These are phyloP conservation scores for Lentinula edodes DNA, from an alignment of 768 basidiomycete species.

Conservation along the genomic window DNA sequence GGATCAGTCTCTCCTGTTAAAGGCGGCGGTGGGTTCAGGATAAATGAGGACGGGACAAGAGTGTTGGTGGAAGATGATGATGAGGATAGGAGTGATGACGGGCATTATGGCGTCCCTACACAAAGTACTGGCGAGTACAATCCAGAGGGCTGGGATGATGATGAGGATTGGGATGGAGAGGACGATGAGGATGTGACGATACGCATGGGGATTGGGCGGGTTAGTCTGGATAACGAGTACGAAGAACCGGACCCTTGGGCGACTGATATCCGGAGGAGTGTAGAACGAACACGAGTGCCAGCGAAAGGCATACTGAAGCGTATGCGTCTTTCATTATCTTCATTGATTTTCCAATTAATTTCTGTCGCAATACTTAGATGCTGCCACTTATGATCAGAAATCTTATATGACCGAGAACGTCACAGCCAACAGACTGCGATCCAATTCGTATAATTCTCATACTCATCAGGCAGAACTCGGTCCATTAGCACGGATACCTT, in stretches of 20 bases:
- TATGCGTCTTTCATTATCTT: constrained; percentile 28
- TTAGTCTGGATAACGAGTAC: constrained; percentile 44
- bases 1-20: constrained; percentile 41
- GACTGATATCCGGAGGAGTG: constrained; percentile 61
- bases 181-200: constrained; percentile 73
- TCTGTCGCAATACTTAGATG: constrained; percentile 37
- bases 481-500: constrained; percentile 76
- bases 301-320: constrained; percentile 87
- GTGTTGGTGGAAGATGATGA: constrained; percentile 71
- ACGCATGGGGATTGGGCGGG: constrained; percentile 48
- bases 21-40: constrained; percentile 29
- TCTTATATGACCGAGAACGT: constrained; percentile 43
- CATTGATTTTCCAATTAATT: background rate
- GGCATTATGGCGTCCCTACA: constrained; percentile 35
- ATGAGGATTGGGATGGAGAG: constrained; percentile 74
- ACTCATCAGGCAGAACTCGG: constrained; percentile 53
- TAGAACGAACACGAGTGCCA: constrained; percentile 62
- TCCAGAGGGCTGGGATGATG: constrained; percentile 69
- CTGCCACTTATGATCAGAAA: constrained; percentile 64
- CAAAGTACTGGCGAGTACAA: constrained; percentile 22
- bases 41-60: constrained; percentile 63
- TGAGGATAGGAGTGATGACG: constrained; percentile 51
- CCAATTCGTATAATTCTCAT: constrained; percentile 76
- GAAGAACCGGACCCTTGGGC: constrained; percentile 75
- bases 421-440: constrained; percentile 52